These are phyloP conservation scores for Lodderomyces parapsilosis DNA, from an alignment of 1,139 yeast species.

Conservation along the genomic window DNA sequence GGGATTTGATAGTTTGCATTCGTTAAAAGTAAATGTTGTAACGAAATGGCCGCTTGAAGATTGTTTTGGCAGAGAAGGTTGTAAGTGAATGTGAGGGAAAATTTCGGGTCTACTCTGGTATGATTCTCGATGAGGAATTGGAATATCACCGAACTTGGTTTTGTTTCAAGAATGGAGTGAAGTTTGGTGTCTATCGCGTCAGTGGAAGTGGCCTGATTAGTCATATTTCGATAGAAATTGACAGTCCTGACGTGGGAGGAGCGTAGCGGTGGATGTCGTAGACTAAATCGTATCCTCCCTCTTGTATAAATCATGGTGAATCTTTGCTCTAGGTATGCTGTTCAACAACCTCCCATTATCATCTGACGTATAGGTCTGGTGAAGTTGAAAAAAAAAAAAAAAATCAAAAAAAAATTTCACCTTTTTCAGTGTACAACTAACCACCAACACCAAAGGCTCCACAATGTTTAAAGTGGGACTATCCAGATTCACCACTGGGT, in stretches of 20 bases:
- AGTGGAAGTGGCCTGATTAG: conserved; percentile 1
- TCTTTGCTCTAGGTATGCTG: not conserved
- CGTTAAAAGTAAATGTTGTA: conserved; percentile 24
- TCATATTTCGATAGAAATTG: not conserved
- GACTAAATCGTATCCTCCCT: conserved; percentile 7
- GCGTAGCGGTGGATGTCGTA: conserved; percentile 2
- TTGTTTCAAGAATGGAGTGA: conserved; percentile 3
- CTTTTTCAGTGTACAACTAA: conserved; percentile 3
- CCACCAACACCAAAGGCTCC: not conserved
- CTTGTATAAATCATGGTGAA: conserved; percentile 1
- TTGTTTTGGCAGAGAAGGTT: conserved; percentile 19
- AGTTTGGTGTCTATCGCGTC: conserved; percentile 3
- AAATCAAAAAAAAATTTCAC: conserved; percentile 7
- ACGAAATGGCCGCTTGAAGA: conserved; percentile 21
- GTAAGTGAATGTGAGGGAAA: conserved; percentile 22
- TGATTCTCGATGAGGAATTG: conserved; percentile 6
- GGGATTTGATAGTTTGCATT: conserved; percentile 22
- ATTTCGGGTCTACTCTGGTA: conserved; percentile 9
- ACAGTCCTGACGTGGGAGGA: not conserved
- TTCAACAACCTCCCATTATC: not conserved
- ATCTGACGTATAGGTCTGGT: not conserved
- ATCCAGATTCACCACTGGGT: conserved; percentile 8
- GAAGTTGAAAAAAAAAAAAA: not conserved
- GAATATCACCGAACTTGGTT: conserved; percentile 6
- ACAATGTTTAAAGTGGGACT: conserved; percentile 18